Percentiles rank a stretch among this genome's conserved stretches.
phyloP scores from a whole-genome alignment of 2,329 filamentous ascomycete genomes.

The Trichoderma gracile region DNA sequence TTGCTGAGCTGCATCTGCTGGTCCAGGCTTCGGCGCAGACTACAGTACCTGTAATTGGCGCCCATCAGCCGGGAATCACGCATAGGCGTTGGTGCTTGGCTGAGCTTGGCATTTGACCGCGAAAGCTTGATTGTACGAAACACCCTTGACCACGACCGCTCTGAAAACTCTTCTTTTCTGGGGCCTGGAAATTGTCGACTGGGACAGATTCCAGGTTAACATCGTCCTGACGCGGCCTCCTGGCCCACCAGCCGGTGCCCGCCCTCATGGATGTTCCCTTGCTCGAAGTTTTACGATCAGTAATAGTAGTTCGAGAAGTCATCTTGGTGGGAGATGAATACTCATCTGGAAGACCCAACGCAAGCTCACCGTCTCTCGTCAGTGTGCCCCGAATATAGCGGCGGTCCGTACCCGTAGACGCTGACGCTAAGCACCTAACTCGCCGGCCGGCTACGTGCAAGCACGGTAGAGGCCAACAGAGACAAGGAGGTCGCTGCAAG shows the following conservation, averaged over 20 bases:
- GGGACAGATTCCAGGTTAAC: neutral
- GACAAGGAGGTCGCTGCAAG: conserved; percentile 6
- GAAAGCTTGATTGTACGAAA: conserved; percentile 3
- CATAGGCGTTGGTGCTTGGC: conserved; percentile 4
- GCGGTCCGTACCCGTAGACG: conserved; percentile 6
- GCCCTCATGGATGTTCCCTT: neutral
- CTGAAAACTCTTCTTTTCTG: neutral
- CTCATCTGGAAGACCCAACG: neutral
- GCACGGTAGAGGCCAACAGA: conserved; percentile 11
- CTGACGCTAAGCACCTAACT: conserved; percentile 21
- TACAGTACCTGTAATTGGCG: neutral
- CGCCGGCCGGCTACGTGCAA: neutral
- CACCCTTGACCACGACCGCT: neutral
- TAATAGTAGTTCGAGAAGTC: neutral
- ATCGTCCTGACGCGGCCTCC: conserved; percentile 12
- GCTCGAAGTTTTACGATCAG: neutral
- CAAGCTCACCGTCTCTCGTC: neutral
- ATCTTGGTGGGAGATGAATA: neutral
- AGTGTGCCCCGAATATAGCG: neutral
- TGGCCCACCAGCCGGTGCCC: conserved; percentile 1
- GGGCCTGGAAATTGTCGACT: conserved; percentile 11
- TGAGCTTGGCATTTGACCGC: conserved; percentile 7
- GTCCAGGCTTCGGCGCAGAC: neutral
- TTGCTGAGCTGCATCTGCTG: neutral
- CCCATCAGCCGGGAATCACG: neutral